These are phyloP conservation scores for Xylaria sp. DNA, from an alignment of 2,329 filamentous ascomycete species.

Conservation along the genomic window DNA sequence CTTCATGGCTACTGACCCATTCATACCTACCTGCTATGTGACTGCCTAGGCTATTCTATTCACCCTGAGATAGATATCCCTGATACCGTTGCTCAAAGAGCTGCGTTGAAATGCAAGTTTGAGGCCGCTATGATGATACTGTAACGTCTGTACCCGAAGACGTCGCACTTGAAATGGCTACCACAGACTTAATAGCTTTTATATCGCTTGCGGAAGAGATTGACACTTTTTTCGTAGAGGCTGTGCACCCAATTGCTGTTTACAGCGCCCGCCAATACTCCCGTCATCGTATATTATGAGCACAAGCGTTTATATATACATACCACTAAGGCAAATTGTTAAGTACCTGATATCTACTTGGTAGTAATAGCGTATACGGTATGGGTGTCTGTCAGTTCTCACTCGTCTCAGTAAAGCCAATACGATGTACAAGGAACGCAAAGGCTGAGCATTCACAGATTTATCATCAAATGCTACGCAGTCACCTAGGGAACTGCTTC, in stretches of 20 bases:
- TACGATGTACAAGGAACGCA: constrained; percentile 55
- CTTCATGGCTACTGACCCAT: too few relatives aligned
- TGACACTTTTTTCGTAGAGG: constrained; percentile 56
- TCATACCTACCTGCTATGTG: too few relatives aligned
- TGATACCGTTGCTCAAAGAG: neutral
- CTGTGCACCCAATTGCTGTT: constrained; percentile 56
- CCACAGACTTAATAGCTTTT: neutral
- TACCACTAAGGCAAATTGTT: too few relatives aligned
- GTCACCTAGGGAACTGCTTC: constrained; percentile 58
- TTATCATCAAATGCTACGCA: constrained; percentile 52
- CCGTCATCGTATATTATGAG: constrained; percentile 61
- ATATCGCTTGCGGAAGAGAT: constrained; percentile 45
- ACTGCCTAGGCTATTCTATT: too few relatives aligned
- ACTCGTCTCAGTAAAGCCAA: constrained; percentile 42
- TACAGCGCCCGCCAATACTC: constrained; percentile 57
- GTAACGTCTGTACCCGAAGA: neutral
- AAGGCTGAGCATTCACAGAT: constrained; percentile 52
- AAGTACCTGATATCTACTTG: too few relatives aligned
- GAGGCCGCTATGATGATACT: neutral
- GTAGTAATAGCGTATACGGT: too few relatives aligned
- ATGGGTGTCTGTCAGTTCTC: too few relatives aligned
- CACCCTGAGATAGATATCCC: too few relatives aligned
- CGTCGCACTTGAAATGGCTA: neutral
- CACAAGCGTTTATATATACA: neutral
- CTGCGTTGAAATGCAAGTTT: neutral